A percentile compares a stretch with the other conserved stretches of the same genome.
phyloP scores from a whole-genome alignment of 345 rosid species.

The Eutrema heterophyllum region DNA sequence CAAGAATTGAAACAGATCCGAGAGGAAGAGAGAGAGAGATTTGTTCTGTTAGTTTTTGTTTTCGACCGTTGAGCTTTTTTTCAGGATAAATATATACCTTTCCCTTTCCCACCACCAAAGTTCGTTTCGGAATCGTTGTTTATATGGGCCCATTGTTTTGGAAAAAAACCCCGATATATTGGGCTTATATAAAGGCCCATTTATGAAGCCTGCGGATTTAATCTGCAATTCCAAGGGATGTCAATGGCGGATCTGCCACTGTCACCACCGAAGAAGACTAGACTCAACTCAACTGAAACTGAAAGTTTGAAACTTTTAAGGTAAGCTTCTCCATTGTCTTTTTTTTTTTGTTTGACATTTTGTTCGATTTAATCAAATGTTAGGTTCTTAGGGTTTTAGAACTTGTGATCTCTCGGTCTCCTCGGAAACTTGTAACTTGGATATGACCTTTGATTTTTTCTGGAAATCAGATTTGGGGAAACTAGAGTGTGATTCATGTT shows the following conservation, averaged over 20 bases:
- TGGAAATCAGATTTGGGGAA: not conserved
- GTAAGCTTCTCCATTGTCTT: not conserved
- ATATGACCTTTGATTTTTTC: not conserved
- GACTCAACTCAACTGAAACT: constrained; percentile 3
- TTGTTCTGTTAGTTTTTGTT: constrained; percentile 9
- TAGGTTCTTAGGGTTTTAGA: not conserved
- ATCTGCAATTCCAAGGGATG: not conserved
- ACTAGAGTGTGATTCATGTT: not conserved
- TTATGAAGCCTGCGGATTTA: not conserved
- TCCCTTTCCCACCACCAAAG: not conserved
- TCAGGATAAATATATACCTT: constrained; percentile 9
- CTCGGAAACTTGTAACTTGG: not conserved
- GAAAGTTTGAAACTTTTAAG: constrained; percentile 8
- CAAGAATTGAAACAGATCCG: constrained; percentile 7
- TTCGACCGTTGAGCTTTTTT: constrained; percentile 30
- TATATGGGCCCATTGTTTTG: not conserved
- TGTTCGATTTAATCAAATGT: not conserved
- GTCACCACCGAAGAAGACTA: not conserved
- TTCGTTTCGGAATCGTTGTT: not conserved
- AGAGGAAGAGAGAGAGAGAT: constrained; percentile 11
- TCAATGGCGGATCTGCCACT: constrained; percentile 7
- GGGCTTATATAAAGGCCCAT: constrained; percentile 1
- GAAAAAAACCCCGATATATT: not conserved
- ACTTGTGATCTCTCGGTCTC: not conserved
- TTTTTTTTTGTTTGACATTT: not conserved